These are phyloP conservation scores for Danielia oregonensis DNA, from an alignment of 805 yeast genomes.

Conservation along the genomic window DNA sequence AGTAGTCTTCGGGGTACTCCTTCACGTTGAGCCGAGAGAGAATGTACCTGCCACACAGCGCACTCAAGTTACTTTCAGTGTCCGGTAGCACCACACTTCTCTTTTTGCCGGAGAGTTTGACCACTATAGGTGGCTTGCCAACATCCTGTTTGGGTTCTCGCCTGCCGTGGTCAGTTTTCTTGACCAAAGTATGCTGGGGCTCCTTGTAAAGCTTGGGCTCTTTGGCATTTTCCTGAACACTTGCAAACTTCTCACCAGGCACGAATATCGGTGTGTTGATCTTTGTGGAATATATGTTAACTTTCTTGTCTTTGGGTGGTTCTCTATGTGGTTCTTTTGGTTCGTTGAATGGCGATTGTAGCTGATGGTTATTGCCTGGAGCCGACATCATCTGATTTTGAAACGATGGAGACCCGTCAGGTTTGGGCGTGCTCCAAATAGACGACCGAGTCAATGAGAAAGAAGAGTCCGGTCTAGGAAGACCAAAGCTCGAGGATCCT, in stretches of 20 bases:
- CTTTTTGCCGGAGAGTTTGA: background rate
- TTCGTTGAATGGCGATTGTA: too few species aligned
- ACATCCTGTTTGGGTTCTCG: background rate
- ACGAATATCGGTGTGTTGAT: constrained; percentile 1
- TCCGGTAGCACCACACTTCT: background rate
- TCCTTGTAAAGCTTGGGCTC: too few species aligned
- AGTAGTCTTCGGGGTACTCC: constrained; percentile 19
- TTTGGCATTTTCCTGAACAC: too few species aligned
- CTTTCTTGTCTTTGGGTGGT: background rate
- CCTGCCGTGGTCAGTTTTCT: background rate
- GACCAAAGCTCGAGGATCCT: too few species aligned
- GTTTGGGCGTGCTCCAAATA: constrained; percentile 3
- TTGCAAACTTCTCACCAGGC: background rate
- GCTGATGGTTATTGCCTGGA: too few species aligned
- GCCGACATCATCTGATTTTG: too few species aligned
- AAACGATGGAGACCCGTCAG: background rate
- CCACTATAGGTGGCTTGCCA: background rate
- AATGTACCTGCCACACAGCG: background rate
- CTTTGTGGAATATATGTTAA: constrained; percentile 1
- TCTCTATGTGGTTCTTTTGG: too few species aligned
- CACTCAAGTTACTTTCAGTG: background rate
- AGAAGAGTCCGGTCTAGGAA: background rate
- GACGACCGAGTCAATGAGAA: background rate
- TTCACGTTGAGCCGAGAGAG: background rate
- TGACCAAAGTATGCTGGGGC: too few species aligned